phyloP scores from a whole-genome alignment of 345 rosid species.

The Dipteronia dyeriana region DNA sequence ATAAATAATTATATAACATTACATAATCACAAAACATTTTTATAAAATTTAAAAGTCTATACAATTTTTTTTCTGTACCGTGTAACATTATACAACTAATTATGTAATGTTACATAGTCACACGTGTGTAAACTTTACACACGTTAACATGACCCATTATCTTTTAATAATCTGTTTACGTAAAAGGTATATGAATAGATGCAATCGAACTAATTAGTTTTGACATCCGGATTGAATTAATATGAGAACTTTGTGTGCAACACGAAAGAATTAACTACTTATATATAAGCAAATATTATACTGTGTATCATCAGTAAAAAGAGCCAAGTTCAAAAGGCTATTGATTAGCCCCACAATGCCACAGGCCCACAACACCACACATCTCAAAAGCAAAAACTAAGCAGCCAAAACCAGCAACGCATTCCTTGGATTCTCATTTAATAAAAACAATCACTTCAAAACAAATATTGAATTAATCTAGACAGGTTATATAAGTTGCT shows the following conservation, averaged over 20 bases:
- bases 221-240: background rate
- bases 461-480: background rate
- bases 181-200: background rate
- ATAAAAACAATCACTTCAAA: background rate
- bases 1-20: too few relatives aligned
- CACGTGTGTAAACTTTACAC: too few relatives aligned
- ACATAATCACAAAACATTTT: too few relatives aligned
- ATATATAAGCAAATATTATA: too few relatives aligned
- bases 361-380: background rate
- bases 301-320: background rate
- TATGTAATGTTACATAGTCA: too few relatives aligned
- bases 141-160: too few relatives aligned
- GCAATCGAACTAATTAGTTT: background rate
- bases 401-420: constrained; percentile 20
- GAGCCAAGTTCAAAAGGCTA: constrained; percentile 15
- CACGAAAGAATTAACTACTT: background rate
- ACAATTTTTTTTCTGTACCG: too few relatives aligned
- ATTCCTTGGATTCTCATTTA: constrained; percentile 26
- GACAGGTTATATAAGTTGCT: background rate
- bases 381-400: background rate
- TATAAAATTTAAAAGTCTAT: too few relatives aligned
- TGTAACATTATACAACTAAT: too few relatives aligned
- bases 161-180: too few relatives aligned
- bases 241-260: background rate
- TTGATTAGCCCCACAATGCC: constrained; percentile 21